Conservation (phyloP, 805 yeast species). For the Metschnikowia borealis region DNA sequence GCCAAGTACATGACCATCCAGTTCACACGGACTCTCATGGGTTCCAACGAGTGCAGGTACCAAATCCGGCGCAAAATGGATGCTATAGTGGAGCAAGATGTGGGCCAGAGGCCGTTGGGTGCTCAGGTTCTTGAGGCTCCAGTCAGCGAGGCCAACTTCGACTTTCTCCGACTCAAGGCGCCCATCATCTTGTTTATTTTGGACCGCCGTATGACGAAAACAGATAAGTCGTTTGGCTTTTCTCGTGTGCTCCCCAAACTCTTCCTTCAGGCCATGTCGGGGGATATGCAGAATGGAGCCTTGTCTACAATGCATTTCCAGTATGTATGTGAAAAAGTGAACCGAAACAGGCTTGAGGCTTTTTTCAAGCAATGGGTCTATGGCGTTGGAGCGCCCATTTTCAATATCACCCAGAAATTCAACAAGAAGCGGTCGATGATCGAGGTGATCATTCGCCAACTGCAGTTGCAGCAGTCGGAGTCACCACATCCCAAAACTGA, state of each 20-base stretch:
- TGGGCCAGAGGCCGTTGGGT: slow-evolving; percentile 80
- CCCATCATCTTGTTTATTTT: slow-evolving; percentile 81
- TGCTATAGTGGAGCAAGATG: slow-evolving; percentile 65
- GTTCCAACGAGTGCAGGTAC: slow-evolving; percentile 76
- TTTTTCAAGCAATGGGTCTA: slow-evolving; percentile 94
- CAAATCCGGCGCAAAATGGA: slow-evolving; percentile 63
- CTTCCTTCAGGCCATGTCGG: slow-evolving; percentile 92
- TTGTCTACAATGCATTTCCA: slow-evolving; percentile 83
- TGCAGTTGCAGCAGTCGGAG: slow-evolving; percentile 62
- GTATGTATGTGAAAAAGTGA: slow-evolving; percentile 91
- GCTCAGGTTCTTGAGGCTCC: slow-evolving; percentile 65
- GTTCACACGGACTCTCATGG: slow-evolving; percentile 69
- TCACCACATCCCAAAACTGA: slow-evolving; percentile 32
- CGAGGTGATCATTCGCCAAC: slow-evolving; percentile 91
- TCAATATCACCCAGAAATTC: slow-evolving; percentile 85
- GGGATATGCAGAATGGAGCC: slow-evolving; percentile 75
- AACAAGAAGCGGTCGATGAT: slow-evolving; percentile 91
- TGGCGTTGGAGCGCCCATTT: slow-evolving; percentile 84
- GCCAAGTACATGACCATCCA: slow-evolving; percentile 77
- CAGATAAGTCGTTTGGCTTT: slow-evolving; percentile 90
- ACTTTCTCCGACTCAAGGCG: slow-evolving; percentile 72
- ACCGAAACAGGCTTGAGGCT: slow-evolving; percentile 72
- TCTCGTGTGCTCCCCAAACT: slow-evolving; percentile 88
- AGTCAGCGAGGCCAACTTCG: slow-evolving; percentile 53
- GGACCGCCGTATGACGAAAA: slow-evolving; percentile 91